Evolutionary conservation across 1,139 yeast genomes (phyloP).

Genomic region (Chernovozyma sophiae-reginae): DNA sequence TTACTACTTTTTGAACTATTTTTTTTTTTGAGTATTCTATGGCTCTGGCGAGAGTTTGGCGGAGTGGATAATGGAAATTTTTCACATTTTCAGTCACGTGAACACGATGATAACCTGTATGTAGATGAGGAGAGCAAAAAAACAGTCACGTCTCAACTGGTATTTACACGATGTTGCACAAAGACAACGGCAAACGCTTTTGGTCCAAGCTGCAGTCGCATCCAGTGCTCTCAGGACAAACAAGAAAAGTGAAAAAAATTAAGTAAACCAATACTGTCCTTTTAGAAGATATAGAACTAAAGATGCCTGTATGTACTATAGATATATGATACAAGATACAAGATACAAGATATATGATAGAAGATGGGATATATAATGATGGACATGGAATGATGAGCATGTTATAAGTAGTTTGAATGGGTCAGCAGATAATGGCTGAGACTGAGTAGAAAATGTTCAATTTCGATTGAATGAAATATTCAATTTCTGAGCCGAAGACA

Average conservation of each 20-base stretch:
- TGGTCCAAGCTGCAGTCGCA: conserved; percentile 1
- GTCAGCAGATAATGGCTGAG: too few relatives aligned
- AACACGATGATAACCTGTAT: neutral
- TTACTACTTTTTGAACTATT: neutral
- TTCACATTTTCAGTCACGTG: neutral
- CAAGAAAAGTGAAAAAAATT: neutral
- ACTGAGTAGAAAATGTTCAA: too few relatives aligned
- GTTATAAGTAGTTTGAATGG: too few relatives aligned
- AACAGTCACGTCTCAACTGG: conserved; percentile 4
- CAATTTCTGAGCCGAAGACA: too few relatives aligned
- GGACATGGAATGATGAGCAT: too few relatives aligned
- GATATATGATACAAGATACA: neutral
- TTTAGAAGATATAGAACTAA: conserved; percentile 10
- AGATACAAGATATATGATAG: neutral
- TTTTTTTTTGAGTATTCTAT: neutral
- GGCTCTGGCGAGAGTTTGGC: neutral
- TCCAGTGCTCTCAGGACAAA: neutral
- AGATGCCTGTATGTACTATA: conserved; percentile 35
- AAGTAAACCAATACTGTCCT: conserved; percentile 1
- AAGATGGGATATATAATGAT: neutral
- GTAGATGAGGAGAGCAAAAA: conserved; percentile 1
- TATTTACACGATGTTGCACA: conserved; percentile 1
- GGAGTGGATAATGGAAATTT: neutral
- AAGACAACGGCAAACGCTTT: neutral
- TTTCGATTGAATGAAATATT: too few relatives aligned